Conservation (phyloP, 2,329 filamentous ascomycete genomes). For the Tolypocladium ovalisporum region DNA sequence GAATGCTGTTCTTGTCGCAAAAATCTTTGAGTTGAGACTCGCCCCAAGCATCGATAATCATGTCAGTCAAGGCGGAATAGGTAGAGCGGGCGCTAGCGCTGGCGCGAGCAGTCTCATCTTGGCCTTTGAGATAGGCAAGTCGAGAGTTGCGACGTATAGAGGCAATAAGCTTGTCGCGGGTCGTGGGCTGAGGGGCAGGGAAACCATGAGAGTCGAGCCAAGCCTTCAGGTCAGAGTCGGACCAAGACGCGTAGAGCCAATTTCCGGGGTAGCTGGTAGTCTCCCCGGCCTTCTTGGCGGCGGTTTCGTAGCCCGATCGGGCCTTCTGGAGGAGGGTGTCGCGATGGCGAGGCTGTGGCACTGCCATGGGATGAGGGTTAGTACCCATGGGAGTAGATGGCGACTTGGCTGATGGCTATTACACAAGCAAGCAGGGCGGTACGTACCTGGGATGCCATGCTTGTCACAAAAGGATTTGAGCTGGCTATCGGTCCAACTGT, state of each 20-base stretch:
- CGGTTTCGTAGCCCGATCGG: conserved; percentile 69
- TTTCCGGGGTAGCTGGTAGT: conserved; percentile 80
- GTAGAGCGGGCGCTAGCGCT: conserved; percentile 57
- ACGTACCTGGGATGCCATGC: conserved; percentile 62
- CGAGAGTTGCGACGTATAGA: conserved; percentile 84
- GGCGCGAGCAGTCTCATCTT: conserved; percentile 48
- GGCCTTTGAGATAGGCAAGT: conserved; percentile 59
- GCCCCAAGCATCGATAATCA: conserved; percentile 81
- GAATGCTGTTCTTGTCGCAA: conserved; percentile 78
- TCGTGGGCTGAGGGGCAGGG: conserved; percentile 72
- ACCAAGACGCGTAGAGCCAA: conserved; percentile 89
- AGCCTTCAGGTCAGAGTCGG: conserved; percentile 84
- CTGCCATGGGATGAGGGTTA: conserved; percentile 19
- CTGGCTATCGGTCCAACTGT: conserved; percentile 89
- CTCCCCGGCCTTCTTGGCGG: conserved; percentile 66
- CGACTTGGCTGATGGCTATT: neutral
- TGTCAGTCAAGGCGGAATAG: conserved; percentile 67
- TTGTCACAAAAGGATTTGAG: conserved; percentile 89
- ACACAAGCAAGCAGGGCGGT: neutral
- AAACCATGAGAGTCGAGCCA: conserved; percentile 87
- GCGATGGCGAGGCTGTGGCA: conserved; percentile 76
- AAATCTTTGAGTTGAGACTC: conserved; percentile 86
- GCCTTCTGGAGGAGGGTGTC: conserved; percentile 70
- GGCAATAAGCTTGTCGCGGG: conserved; percentile 80
- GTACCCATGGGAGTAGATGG: neutral